A percentile compares a stretch with the other conserved stretches of the same genome.
Evolutionary conservation across 495 filamentous ascomycete species (phyloP).

Genomic region (Tuber brumale): DNA sequence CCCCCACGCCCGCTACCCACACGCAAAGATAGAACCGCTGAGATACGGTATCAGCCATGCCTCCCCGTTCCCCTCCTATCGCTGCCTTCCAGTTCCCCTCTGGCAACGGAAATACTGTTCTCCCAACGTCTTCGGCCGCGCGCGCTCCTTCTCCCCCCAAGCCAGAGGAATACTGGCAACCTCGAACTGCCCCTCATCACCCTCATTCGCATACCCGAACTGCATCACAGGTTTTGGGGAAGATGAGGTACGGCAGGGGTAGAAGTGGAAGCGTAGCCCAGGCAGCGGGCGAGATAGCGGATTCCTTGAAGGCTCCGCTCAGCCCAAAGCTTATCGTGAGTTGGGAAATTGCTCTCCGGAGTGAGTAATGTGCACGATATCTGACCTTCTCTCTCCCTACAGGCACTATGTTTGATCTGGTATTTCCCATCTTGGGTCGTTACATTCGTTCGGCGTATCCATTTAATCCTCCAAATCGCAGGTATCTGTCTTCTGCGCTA

Average conservation of each 20-base stretch:
- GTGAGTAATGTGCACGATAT: slow-evolving; percentile 11
- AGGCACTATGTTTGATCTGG: slow-evolving; percentile 43
- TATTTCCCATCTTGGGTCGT: slow-evolving; percentile 46
- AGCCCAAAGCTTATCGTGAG: slow-evolving; percentile 81
- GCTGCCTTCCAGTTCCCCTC: slow-evolving; percentile 29
- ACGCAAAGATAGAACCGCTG: not conserved
- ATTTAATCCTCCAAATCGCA: slow-evolving; percentile 42
- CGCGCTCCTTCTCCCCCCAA: slow-evolving; percentile 27
- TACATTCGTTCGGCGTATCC: slow-evolving; percentile 14
- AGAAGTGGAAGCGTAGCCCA: slow-evolving; percentile 33
- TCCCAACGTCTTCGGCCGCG: slow-evolving; percentile 25
- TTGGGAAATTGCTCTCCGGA: slow-evolving; percentile 30
- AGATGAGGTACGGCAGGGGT: slow-evolving; percentile 34
- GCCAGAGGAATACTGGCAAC: slow-evolving; percentile 27
- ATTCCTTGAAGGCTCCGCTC: slow-evolving; percentile 81
- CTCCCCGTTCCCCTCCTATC: slow-evolving; percentile 28
- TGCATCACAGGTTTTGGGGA: slow-evolving; percentile 29
- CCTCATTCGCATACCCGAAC: slow-evolving; percentile 20
- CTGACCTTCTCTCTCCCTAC: slow-evolving; percentile 17
- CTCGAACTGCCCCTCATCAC: slow-evolving; percentile 20
- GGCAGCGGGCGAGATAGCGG: slow-evolving; percentile 62
- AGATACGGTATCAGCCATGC: slow-evolving; percentile 18
- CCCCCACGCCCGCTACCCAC: slow-evolving; percentile 4
- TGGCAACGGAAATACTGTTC: slow-evolving; percentile 11
- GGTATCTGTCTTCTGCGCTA: slow-evolving; percentile 90